Conservation (phyloP, 768 basidiomycete genomes). For the Flagelloscypha sp. region DNA sequence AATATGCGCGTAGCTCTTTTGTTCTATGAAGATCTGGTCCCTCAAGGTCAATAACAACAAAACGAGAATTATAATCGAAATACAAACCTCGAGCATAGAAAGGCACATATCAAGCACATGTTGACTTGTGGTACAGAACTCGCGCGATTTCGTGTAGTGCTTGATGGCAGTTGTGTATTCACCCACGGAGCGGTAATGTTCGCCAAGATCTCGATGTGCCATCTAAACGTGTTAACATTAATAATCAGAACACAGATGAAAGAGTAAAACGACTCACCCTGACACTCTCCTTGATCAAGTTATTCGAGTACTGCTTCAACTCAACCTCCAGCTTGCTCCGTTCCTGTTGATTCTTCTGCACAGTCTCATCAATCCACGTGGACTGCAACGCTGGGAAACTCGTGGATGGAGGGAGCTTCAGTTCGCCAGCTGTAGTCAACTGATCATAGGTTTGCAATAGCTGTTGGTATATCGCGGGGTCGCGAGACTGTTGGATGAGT, state of each 20-base stretch:
- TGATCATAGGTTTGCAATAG: conserved; percentile 50
- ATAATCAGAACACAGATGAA: conserved; percentile 1
- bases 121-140: conserved; percentile 84
- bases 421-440: conserved; percentile 22
- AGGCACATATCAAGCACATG: conserved; percentile 94
- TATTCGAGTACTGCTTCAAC: conserved; percentile 88
- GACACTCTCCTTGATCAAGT: conserved; percentile 99
- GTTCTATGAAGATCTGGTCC: conserved; percentile 71
- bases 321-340: conserved; percentile 85
- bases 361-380: conserved; percentile 66
- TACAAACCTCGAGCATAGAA: conserved; percentile 64
- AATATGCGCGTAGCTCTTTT: conserved; percentile 78
- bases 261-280: conserved; percentile 43
- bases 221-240: conserved; percentile 47
- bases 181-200: conserved; percentile 66
- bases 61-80: conserved; percentile 1
- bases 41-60: conserved; percentile 1
- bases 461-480: conserved; percentile 50
- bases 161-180: conserved; percentile 66
- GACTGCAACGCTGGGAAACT: conserved; percentile 50
- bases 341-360: conserved; percentile 63
- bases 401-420: conserved; percentile 34
- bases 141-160: conserved; percentile 84
- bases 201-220: conserved; percentile 83
- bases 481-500: conserved; percentile 60